Evolutionary conservation across 352 stramenopile genomes (phyloP).

Genomic region (Pythium guiyangense): DNA sequence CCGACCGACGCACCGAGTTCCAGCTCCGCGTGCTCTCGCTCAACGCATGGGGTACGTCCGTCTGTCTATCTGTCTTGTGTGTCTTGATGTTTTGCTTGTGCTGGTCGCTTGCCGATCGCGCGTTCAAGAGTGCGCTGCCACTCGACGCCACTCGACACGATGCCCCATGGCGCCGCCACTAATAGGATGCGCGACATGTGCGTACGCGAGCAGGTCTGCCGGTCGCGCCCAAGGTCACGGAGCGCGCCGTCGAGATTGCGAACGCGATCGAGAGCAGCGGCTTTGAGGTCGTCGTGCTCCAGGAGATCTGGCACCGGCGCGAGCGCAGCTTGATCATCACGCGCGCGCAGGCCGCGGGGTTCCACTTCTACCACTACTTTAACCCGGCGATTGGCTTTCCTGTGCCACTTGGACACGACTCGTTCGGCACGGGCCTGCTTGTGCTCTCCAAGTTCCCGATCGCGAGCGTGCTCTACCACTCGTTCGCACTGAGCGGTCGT

Average conservation of each 20-base stretch:
- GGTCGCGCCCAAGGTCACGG: conserved; percentile 58
- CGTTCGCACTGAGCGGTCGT: conserved; percentile 69
- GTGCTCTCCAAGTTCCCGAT: conserved; percentile 74
- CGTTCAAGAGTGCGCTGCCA: too few relatives aligned
- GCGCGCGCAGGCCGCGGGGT: conserved; percentile 48
- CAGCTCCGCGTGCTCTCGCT: conserved; percentile 63
- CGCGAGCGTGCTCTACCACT: conserved; percentile 56
- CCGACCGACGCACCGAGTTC: conserved; percentile 15
- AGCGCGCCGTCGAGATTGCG: conserved; percentile 62
- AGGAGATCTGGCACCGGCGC: conserved; percentile 80
- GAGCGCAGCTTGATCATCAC: conserved; percentile 71
- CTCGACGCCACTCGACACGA: too few relatives aligned
- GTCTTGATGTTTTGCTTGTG: too few relatives aligned
- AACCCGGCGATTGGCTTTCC: conserved; percentile 75
- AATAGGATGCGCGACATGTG: background rate
- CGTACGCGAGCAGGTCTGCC: conserved; percentile 35
- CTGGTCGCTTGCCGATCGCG: too few relatives aligned
- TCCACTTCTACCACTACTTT: conserved; percentile 84
- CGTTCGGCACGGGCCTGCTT: conserved; percentile 73
- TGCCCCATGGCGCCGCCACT: background rate
- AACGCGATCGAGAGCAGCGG: conserved; percentile 52
- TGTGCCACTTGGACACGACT: conserved; percentile 58
- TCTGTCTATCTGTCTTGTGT: too few relatives aligned
- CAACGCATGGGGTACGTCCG: conserved; percentile 62
- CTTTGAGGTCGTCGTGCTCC: conserved; percentile 77